Percentiles rank a stretch among this genome's conserved stretches.
These are phyloP conservation scores for Aspergillus awamori DNA, from an alignment of 2,329 filamentous ascomycete genomes.

Conservation along the genomic window DNA sequence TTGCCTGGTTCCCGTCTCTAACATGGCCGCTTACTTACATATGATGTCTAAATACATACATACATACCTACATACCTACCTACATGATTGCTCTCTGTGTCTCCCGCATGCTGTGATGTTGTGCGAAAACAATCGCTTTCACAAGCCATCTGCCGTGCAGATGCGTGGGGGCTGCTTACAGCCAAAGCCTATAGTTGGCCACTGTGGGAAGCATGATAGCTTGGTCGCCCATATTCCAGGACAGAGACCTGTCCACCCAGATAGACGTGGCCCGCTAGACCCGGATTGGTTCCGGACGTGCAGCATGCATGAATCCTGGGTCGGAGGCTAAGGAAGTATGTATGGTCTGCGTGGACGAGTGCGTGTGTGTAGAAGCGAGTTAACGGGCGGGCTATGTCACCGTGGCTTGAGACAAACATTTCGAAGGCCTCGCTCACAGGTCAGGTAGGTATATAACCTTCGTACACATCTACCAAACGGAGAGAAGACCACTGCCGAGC, in stretches of 20 bases:
- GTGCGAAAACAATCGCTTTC: neutral
- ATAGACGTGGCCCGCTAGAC: neutral
- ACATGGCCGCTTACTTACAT: no score
- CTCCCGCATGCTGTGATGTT: neutral
- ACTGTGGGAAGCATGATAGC: neutral
- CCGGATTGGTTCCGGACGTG: constrained; percentile 12
- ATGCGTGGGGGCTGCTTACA: neutral
- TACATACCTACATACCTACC: neutral
- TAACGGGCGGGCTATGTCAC: neutral
- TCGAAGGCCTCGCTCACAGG: neutral
- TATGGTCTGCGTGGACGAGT: constrained; percentile 5
- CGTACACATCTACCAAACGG: constrained; percentile 3
- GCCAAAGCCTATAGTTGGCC: neutral
- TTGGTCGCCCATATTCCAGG: no score
- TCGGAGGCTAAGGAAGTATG: constrained; percentile 2
- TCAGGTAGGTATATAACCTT: constrained; percentile 3
- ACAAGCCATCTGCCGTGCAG: neutral
- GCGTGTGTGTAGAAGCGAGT: neutral
- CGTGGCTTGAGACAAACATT: constrained; percentile 5
- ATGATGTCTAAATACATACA: no score
- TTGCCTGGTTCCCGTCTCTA: no score
- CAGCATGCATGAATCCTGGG: constrained; percentile 11
- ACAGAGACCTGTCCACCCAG: neutral
- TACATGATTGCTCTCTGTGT: neutral
- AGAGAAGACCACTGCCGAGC: neutral